These are phyloP conservation scores for Aspergillus conjunctus DNA, from an alignment of 495 filamentous ascomycete genomes.

Conservation along the genomic window DNA sequence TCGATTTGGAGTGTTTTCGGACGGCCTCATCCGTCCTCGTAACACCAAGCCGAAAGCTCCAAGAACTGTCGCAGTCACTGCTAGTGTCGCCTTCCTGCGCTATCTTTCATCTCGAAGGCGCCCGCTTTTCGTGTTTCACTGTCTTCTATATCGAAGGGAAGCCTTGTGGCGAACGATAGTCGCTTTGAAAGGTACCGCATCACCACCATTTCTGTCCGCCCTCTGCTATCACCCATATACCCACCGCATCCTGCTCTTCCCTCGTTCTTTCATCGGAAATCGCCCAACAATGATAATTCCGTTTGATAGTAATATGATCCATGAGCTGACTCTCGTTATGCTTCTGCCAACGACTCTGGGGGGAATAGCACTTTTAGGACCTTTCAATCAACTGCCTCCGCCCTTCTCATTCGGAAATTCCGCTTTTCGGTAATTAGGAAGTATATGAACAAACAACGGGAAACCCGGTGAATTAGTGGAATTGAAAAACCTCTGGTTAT, in stretches of 20 bases:
- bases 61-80: not conserved
- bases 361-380: slow-evolving; percentile 24
- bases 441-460: not conserved
- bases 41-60: not conserved
- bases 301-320: slow-evolving; percentile 6
- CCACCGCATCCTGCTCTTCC: slow-evolving; percentile 16
- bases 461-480: not conserved
- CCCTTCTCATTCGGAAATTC: not conserved
- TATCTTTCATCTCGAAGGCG: not conserved
- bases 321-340: slow-evolving; percentile 29
- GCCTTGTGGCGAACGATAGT: not conserved
- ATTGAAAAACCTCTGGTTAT: not conserved
- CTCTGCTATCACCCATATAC: slow-evolving; percentile 8
- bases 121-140: not conserved
- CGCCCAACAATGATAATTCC: slow-evolving; percentile 9
- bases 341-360: slow-evolving; percentile 25
- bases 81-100: not conserved
- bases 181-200: slow-evolving; percentile 21
- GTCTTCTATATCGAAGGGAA: not conserved
- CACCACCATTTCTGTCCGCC: slow-evolving; percentile 8
- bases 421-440: not conserved
- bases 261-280: slow-evolving; percentile 15
- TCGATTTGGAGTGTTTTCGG: not conserved
- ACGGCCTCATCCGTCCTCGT: not conserved
- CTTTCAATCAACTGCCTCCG: slow-evolving; percentile 14